A percentile compares a stretch with the other conserved stretches of the same genome.
Conservation (phyloP, 2,329 filamentous ascomycete genomes). For the Colletotrichum aenigma region DNA sequence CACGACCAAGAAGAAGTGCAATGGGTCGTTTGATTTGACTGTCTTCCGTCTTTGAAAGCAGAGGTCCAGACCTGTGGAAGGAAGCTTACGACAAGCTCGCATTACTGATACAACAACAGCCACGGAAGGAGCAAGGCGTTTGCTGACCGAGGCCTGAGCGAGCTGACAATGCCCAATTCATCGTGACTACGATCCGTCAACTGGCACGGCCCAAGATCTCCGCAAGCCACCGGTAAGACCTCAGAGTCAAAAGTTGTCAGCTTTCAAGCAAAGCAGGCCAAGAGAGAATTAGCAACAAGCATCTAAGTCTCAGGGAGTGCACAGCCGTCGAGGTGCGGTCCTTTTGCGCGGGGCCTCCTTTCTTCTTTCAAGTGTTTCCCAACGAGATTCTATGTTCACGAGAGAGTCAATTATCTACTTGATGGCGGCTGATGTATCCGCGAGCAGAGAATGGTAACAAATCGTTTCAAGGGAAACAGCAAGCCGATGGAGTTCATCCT, state of each 20-base stretch:
- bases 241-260: not conserved
- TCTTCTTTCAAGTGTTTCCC: not conserved
- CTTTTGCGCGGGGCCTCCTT: not conserved
- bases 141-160: not conserved
- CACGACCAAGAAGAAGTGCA: not conserved
- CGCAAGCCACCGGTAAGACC: not conserved
- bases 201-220: not conserved
- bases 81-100: not conserved
- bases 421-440: no score
- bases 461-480: not conserved
- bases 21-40: not conserved
- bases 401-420: not conserved
- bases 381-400: accelerated
- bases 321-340: not conserved
- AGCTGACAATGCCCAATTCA: not conserved
- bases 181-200: not conserved
- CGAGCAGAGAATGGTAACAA: no score
- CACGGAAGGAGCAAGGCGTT: not conserved
- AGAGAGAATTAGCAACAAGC: not conserved
- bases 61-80: not conserved
- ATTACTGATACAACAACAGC: not conserved
- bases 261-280: not conserved
- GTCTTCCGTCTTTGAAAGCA: not conserved
- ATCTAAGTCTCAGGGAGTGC: not conserved
- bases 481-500: not conserved